Base-by-base conservation (phyloP, 2,329 filamentous ascomycete species). In the Fusarium verticillioides region DNA sequence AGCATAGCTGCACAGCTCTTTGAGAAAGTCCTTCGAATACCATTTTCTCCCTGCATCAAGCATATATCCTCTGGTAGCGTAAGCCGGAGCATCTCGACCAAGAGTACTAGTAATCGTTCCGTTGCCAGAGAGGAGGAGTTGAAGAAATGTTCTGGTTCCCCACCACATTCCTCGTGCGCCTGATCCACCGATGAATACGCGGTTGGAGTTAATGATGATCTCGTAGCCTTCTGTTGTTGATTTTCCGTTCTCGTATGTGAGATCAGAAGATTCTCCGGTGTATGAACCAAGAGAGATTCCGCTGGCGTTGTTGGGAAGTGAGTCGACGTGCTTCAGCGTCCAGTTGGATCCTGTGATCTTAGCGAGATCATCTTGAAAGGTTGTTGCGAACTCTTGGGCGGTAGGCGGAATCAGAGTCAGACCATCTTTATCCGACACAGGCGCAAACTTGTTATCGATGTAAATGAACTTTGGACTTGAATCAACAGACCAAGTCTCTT, bases 111-210 rank as follows among this genome's bases (percentile, higher is more conserved):
- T 54, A 7, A 60, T 43, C 4, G 52, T 66, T 0, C 60, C 67
- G 2, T 70, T 70, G 6, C 49, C 42, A 8, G 43, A 47, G 2
- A 60, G 60, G 19, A 69, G 60, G 13, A 70, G 66, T 10, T 70
- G 67, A 9, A 70, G 60, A 9, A 70, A 46, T 0, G 67, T 70
- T 8, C 67, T 56, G 4, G 67, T 70, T 19, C 67, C 67, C 67
- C 67, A 70, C 60, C 66, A 70, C 67, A 70, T 66, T 21, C 67
- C 67, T 0, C 66, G 67, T 3, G 67, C 67, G 9, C 67, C 67
- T n/a, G 32, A 65, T 32, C 67, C 66, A 3, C 67, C 53, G 15
- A 70, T 70, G 18, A 53, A 70, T 1, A 70, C 19, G 9, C 67
- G 60, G 19, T 47, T n/a, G 7, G 66, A 39, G 23, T 70, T 69